Base-by-base conservation (phyloP, 2,329 filamentous ascomycete species). In the Pestalotiopsis sp. region DNA sequence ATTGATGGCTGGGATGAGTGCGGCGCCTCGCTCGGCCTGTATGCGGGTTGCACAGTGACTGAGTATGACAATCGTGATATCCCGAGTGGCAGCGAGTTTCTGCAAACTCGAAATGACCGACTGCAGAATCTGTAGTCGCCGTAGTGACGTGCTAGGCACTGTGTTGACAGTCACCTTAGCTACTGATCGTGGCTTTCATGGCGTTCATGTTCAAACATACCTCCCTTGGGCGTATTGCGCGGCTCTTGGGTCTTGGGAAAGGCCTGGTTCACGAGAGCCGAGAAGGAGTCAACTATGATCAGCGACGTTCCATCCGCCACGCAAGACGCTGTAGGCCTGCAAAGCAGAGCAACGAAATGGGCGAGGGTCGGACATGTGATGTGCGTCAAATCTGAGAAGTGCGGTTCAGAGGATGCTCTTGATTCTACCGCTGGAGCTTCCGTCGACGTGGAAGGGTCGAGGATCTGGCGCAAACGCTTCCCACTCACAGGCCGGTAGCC, bases 31-130 rank as follows among this genome's bases (percentile, higher is more conserved):
- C 71, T 87, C 90, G 4, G 85, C 84, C 70, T 92, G 90, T 81
- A 97, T 91, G 72, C 91, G 92, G n/a, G 93, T 97, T 57, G 91
- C 92, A 69, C 92, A 93, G 77, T 97, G 94, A 49, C 91, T 94
- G 63, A 94, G 85, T 23, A 96, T 78, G 2, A 97, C 83, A 57
- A 97, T 84, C 27, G 93, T 92, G 66, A 95, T 85, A 74, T 93
- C 87, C 71, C 89, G 87, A 38, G 91, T 87, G 12, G 91, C 90
- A 4, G 95, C 93, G 12, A 97, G 85, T 74, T 91, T 95, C 70
- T 91, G 88, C 12, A 98, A 81, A 4, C 91, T 88, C 68, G 88
- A 90, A 69, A 93, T 89, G 36, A 97, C 85, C 68, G 84, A 85
- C 73, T 90, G 87, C 6, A 91, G 80, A 66, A 83, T 84, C 75